Base-by-base conservation (phyloP, 306 rosid genomes). In the Cucumis hystrix region DNA sequence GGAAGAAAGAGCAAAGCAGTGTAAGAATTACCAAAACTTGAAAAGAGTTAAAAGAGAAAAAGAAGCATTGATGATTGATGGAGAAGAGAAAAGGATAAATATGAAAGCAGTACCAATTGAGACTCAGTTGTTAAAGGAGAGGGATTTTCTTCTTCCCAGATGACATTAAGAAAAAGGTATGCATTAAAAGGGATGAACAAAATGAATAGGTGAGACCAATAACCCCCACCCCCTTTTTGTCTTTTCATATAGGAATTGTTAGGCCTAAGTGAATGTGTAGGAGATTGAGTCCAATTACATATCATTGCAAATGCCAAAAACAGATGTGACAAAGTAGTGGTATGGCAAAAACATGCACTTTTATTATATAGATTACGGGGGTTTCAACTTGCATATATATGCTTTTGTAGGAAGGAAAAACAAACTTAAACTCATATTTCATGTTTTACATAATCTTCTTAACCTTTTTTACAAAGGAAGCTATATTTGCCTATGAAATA, bases 21-120 rank as follows among this genome's bases (percentile, higher is more conserved):
- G 57, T 45, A 67, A 67, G 35, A 67, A 67, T 11, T 45, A 45
- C 75, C 58, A 45, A 70, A 70, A 70, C 58, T 70, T 70, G 75
- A 47, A 7, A 52, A 52, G 9, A 52, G 8, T 55, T 18, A 2
- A 55, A 69, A 69, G 18, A 67, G 2, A 13, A 67, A 41, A 23
- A 23, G n/a, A 69, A 45, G 39, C 75, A 45, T 12, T 69, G 25
- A 69, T 69, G 74, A 10, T 4, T 28, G 54, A 33, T 33, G 37
- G 5, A 33, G 37, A 33, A 41, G 33, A 67, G 30, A 18, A 25
- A 18, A 66, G 25, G 51, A n/a, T 39, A 51, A 18, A 65, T 33
- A 33, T 21, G 30, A 39, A 65, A 65, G 17, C 47, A 65, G 8
- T 65, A 65, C 28, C 43, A 37, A 17, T 65, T 65, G 68, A n/a